Evolutionary conservation across 2,329 filamentous ascomycete genomes (phyloP).

Genomic region (Mariannaea elegans): DNA sequence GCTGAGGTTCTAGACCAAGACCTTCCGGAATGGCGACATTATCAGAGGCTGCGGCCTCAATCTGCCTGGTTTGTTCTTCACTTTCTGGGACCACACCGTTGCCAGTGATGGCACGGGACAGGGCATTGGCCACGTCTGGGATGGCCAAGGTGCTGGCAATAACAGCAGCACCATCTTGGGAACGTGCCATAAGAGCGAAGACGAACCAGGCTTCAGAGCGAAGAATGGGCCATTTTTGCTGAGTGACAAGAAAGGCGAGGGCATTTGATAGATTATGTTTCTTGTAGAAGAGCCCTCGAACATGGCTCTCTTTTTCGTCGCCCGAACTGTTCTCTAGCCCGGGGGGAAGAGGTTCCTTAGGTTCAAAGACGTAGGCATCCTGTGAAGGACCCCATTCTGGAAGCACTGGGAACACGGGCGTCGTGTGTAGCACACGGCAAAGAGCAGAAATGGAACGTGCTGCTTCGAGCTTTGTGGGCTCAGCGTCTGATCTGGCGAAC

Average conservation of each 20-base stretch:
- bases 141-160: slow-evolving; percentile 55
- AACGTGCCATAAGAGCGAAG: slow-evolving; percentile 67
- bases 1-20: slow-evolving; percentile 57
- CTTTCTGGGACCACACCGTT: slow-evolving; percentile 37
- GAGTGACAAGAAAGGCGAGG: slow-evolving; percentile 62
- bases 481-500: slow-evolving; percentile 50
- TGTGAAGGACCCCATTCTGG: slow-evolving; percentile 47
- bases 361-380: slow-evolving; percentile 28
- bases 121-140: slow-evolving; percentile 52
- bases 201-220: slow-evolving; percentile 71
- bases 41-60: slow-evolving; percentile 29
- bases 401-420: slow-evolving; percentile 41
- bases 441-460: slow-evolving; percentile 62
- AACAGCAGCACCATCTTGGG: slow-evolving; percentile 57
- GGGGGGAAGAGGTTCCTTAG: slow-evolving; percentile 5
- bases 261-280: slow-evolving; percentile 54
- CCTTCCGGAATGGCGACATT: slow-evolving; percentile 41
- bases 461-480: slow-evolving; percentile 68
- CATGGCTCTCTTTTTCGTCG: slow-evolving; percentile 27
- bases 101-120: slow-evolving; percentile 61
- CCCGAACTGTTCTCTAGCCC: neutral
- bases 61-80: slow-evolving; percentile 26
- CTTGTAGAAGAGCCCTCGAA: slow-evolving; percentile 54
- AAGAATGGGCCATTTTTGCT: slow-evolving; percentile 66
- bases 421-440: slow-evolving; percentile 64